phyloP scores from a whole-genome alignment of 208 protist species.

The Leishmania martiniquensis region DNA sequence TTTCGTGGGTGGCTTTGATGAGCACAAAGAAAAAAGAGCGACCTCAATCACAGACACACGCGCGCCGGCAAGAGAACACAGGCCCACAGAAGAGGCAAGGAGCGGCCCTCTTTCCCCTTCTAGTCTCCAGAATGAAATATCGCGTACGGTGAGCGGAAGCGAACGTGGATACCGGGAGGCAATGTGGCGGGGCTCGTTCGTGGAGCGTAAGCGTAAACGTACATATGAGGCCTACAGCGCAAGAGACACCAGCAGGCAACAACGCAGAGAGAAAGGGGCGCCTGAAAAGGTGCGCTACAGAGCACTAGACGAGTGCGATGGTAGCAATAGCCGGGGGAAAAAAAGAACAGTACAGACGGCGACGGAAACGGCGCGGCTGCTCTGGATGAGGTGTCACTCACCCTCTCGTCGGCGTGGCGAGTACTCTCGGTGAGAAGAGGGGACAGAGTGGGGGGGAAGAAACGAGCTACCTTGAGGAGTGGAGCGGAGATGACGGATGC shows the following conservation, averaged over 20 bases:
- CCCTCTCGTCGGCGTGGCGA: background rate
- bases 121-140: background rate
- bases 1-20: background rate
- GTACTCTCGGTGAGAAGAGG: background rate
- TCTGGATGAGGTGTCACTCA: background rate
- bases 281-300: background rate
- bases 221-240: background rate
- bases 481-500: background rate
- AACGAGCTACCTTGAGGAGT: background rate
- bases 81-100: background rate
- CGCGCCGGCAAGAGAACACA: background rate
- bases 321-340: background rate
- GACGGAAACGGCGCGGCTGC: background rate
- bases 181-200: background rate
- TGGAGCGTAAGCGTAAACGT: background rate
- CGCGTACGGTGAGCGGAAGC: background rate
- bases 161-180: background rate
- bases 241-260: background rate
- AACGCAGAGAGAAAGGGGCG: background rate
- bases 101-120: too few relatives aligned
- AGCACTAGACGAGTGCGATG: background rate
- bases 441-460: background rate
- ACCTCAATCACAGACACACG: background rate
- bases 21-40: background rate
- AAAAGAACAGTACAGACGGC: background rate